Evolutionary conservation across 2,329 filamentous ascomycete species (phyloP).

Genomic region (Thermoascus crustaceus): DNA sequence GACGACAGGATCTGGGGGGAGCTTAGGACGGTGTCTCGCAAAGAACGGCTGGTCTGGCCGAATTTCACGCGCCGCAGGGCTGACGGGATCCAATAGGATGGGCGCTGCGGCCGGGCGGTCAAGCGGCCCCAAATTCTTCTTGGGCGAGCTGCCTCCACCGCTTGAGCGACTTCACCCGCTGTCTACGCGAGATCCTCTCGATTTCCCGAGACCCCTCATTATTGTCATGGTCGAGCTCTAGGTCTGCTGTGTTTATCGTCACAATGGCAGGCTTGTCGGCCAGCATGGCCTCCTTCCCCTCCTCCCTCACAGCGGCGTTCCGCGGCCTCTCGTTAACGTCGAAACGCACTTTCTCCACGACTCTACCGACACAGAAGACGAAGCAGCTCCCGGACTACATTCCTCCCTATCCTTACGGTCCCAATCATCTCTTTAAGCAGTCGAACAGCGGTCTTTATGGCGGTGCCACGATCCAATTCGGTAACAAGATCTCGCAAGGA

Average conservation of each 20-base stretch:
- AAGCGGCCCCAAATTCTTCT: conserved; percentile 17
- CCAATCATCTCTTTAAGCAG: conserved; percentile 37
- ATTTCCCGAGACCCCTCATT: conserved; percentile 5
- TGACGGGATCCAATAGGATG: conserved; percentile 23
- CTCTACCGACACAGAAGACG: conserved; percentile 22
- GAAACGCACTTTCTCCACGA: conserved; percentile 33
- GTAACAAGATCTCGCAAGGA: conserved; percentile 44
- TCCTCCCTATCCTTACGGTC: conserved; percentile 41
- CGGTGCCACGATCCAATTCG: conserved; percentile 38
- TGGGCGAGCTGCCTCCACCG: conserved; percentile 4
- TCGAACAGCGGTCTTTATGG: conserved; percentile 42
- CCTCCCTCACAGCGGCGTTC: conserved; percentile 31
- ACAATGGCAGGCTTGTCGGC: conserved; percentile 25
- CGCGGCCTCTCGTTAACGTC: conserved; percentile 31
- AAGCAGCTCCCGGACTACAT: conserved; percentile 29
- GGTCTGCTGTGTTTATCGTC: conserved; percentile 7
- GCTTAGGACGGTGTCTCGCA: not conserved
- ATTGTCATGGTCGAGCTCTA: conserved; percentile 11
- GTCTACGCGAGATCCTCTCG: no score
- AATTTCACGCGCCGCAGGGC: conserved; percentile 24
- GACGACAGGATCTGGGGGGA: not conserved
- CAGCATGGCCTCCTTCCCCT: conserved; percentile 23
- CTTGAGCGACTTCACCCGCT: conserved; percentile 5
- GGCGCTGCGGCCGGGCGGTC: conserved; percentile 25
- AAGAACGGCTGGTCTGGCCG: conserved; percentile 14